These are phyloP conservation scores for Colletotrichum shisoi DNA, from an alignment of 2,329 filamentous ascomycete genomes.

Conservation along the genomic window DNA sequence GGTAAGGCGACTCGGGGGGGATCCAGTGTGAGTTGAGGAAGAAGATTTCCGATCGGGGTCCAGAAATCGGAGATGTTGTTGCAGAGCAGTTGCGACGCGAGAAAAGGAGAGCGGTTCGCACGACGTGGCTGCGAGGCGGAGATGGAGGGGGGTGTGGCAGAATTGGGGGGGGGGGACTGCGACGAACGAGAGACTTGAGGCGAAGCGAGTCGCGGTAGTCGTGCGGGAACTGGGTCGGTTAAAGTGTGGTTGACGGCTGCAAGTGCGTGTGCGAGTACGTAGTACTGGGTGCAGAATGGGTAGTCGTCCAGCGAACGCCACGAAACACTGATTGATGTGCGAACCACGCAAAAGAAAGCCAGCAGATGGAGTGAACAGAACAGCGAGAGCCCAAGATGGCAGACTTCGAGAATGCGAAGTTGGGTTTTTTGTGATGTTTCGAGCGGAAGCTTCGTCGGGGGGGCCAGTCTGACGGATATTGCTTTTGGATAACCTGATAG, in stretches of 20 bases:
- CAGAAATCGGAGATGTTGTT: not conserved
- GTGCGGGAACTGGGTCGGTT: slow-evolving; percentile 23
- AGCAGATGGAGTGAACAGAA: not conserved
- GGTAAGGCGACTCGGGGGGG: not conserved
- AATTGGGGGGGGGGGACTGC: slow-evolving; percentile 3
- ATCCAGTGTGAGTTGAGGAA: slow-evolving; percentile 25
- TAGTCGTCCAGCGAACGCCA: slow-evolving; percentile 39
- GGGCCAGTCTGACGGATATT: slow-evolving; percentile 28
- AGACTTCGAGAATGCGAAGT: slow-evolving; percentile 37
- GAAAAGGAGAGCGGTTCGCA: slow-evolving; percentile 29
- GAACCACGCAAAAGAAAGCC: not conserved
- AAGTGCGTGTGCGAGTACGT: slow-evolving; percentile 6
- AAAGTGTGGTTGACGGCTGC: slow-evolving; percentile 11
- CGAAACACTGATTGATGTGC: slow-evolving; percentile 21
- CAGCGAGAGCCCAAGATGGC: slow-evolving; percentile 28
- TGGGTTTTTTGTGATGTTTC: slow-evolving; percentile 37
- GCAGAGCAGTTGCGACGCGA: slow-evolving; percentile 11
- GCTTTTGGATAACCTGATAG: slow-evolving; percentile 34
- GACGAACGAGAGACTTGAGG: slow-evolving; percentile 13
- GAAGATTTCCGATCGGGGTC: not conserved
- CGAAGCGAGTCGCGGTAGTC: slow-evolving; percentile 23
- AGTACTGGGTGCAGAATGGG: slow-evolving; percentile 20
- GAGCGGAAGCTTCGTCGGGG: slow-evolving; percentile 35
- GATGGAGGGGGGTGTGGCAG: slow-evolving; percentile 20
- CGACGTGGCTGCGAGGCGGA: slow-evolving; percentile 26